Evolutionary conservation across 2,329 filamentous ascomycete genomes (phyloP).

Genomic region (Lachnellula arida): DNA sequence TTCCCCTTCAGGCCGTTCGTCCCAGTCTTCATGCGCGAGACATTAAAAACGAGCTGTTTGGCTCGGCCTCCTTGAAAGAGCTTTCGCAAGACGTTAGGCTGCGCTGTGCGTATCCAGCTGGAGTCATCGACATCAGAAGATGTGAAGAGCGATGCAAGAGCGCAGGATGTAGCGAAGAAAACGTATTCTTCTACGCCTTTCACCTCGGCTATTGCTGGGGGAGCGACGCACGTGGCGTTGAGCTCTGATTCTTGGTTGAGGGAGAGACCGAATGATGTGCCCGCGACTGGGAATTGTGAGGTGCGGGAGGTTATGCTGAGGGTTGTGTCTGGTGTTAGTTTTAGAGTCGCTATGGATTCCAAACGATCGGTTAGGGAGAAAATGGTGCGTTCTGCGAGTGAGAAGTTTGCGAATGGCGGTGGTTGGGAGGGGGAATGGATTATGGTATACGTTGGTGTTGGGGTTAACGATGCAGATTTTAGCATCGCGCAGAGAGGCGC

Average conservation of each 20-base stretch:
- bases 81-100: constrained; percentile 15
- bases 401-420: constrained; percentile 17
- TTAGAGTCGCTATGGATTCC: constrained; percentile 38
- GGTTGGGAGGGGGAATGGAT: constrained; percentile 18
- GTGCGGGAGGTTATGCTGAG: constrained; percentile 36
- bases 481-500: constrained; percentile 22
- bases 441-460: constrained; percentile 23
- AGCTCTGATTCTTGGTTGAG: constrained; percentile 17
- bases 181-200: constrained; percentile 24
- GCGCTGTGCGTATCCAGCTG: constrained; percentile 14
- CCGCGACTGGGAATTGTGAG: constrained; percentile 4
- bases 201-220: constrained; percentile 9
- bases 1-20: background rate
- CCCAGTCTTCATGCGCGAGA: background rate
- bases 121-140: background rate
- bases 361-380: constrained; percentile 38
- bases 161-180: constrained; percentile 22
- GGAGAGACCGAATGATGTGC: constrained; percentile 10
- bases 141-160: constrained; percentile 15
- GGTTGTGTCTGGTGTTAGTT: constrained; percentile 30
- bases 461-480: constrained; percentile 20
- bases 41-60: constrained; percentile 15
- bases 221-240: constrained; percentile 15
- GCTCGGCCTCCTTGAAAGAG: constrained; percentile 5
- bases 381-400: constrained; percentile 37